Evolutionary conservation across 352 stramenopile species (phyloP), one percentile per base, ranked within the genome.

Genomic region (Aphanomyces euteiches): DNA sequence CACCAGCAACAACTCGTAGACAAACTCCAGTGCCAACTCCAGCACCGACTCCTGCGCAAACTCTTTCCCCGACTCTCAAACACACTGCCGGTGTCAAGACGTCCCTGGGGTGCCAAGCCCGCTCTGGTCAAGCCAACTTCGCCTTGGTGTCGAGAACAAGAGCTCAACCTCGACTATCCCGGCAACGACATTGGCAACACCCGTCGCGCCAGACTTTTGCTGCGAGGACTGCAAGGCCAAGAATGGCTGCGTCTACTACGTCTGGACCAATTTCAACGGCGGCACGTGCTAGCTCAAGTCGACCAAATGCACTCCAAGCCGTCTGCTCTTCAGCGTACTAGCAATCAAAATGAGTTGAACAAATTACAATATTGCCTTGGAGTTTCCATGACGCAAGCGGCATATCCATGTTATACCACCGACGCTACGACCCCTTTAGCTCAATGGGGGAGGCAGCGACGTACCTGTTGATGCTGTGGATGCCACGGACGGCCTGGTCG

Each of bases 271-370:
- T 19, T 61, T 1, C 57, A n/a, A 66, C 15, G 57, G 57, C 57
- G 57, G 57, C 15, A 66, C 57, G n/a, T 66, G 57, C 57, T 66
- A 3, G 57, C 21, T 66, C 15, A 66, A 66, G 57, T 19, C 50
- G 15, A 2, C 39, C 39, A 56, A 56, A 28, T 3, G 56, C 17
- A 10, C 56, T 17, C 36, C 15, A n/a, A n/a, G n/a, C n/a, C n/a
- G 28, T 28, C 28, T 28, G 28, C 28, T 28, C 28, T 28, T 28
- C 28, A 28, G 28, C 28, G 28, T 28, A n/a, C n/a, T n/a, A 28
- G 28, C 28, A 2, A 28, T 28, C 28, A 28, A 28, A 28, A 28
- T 28, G 28, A 28, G 28, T 28, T 28, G 28, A 28, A 28, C 28
- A 28, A 2, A 2, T 28, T 28, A 28, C 28, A 28, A 28, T 28